phyloP scores from a whole-genome alignment of 1,284 basidiomycete species.

The Ustilago tritici region DNA sequence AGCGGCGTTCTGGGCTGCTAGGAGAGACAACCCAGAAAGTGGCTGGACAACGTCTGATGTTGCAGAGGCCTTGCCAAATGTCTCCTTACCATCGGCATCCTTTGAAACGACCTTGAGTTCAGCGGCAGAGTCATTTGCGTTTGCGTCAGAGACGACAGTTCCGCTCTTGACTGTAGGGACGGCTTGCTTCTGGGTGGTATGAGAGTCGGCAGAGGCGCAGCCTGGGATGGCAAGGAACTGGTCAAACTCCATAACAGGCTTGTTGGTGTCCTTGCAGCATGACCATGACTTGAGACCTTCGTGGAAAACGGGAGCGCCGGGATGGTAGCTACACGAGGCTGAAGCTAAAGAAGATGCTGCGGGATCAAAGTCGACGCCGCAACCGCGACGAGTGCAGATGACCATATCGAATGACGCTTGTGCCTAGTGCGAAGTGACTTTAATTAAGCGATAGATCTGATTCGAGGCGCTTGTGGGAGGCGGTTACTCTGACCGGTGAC shows the following conservation, averaged over 20 bases:
- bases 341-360: constrained; percentile 11
- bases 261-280: constrained; percentile 67
- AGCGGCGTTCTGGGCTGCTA: constrained; percentile 44
- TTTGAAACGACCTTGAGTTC: constrained; percentile 14
- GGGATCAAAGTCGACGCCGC: constrained; percentile 60
- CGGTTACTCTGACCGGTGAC: neutral
- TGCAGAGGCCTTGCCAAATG: constrained; percentile 22
- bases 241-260: constrained; percentile 69
- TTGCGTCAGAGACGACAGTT: constrained; percentile 29
- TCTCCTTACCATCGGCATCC: constrained; percentile 46
- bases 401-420: constrained; percentile 47
- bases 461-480: too few species aligned
- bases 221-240: constrained; percentile 64
- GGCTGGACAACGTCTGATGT: constrained; percentile 33
- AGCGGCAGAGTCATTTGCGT: constrained; percentile 13
- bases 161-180: constrained; percentile 46
- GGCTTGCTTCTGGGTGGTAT: constrained; percentile 58
- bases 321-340: constrained; percentile 61
- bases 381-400: constrained; percentile 65
- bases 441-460: too few species aligned
- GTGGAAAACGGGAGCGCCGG: constrained; percentile 68
- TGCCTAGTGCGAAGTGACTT: neutral
- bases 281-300: constrained; percentile 69
- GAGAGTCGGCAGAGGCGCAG: constrained; percentile 52
- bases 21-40: constrained; percentile 40